Evolutionary conservation across 139 green algal genomes (phyloP), one percentile per base, ranked within the genome.

Genomic region (Volvox reticuliferus): DNA sequence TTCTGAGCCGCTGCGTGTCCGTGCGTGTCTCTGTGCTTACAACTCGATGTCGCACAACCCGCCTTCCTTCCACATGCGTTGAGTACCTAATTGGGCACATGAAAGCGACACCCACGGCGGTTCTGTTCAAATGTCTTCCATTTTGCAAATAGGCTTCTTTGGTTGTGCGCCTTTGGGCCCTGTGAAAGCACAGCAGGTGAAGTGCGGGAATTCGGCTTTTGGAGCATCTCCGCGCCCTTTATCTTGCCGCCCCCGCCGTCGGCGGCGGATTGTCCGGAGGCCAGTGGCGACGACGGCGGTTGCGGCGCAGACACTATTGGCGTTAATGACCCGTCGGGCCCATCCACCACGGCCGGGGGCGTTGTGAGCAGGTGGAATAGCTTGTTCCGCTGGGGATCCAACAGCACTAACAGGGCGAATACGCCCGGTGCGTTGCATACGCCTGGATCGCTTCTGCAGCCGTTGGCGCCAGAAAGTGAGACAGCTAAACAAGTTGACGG

Each of bases 141-240:
- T 9, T 55, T 55, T 55, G 44, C 44, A 55, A 9, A 55, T 55
- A 55, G 44, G 44, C 44, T 55, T 55, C 44, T 55, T 55, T 55
- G 44, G 5, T 55, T 55, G 44, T 55, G 44, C 9, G 44, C 44
- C 44, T 55, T 55, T 55, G 44, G 44, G 44, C 9, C 9, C 44
- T 9, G 44, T 55, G 44, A 55, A 55, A 55, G 44, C 44, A 55
- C 5, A 14, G 32, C 61, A 91, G 96, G 93, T 1, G 94, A 96
- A 24, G 90, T 98, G 0, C 94, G 92, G 44, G 96, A 98, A 89
- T 98, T 98, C 91, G 96, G 96, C 0, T 98, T 98, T 88, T 92
- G 87, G 81, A 92, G 93, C 73, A 63, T 95, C 17, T 84, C 86
- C 12, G 65, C 79, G 73, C 78, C 73, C 35, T 88, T 92, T 19